A percentile compares a stretch with the other conserved stretches of the same genome.
These are phyloP conservation scores for Pseudoscleropodium purum DNA, from an alignment of 225 moss, liverwort and hornwort species.

Conservation along the genomic window DNA sequence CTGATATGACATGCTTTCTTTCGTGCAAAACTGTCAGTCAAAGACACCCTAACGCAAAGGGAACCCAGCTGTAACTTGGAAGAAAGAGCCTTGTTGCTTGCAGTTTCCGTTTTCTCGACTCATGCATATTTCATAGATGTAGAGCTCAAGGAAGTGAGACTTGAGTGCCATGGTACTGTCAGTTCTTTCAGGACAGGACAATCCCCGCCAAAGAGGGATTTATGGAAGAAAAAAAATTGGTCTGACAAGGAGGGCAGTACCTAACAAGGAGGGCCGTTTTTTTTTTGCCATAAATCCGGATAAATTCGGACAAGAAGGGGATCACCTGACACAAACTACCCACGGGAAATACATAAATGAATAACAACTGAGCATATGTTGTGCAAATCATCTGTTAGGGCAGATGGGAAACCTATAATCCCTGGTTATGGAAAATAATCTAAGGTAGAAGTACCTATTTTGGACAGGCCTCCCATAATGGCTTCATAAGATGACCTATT, in stretches of 20 bases:
- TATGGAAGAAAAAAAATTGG: neutral
- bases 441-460: too few relatives aligned
- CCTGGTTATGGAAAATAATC: neutral
- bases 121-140: neutral
- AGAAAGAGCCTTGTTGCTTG: neutral
- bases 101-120: neutral
- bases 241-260: neutral
- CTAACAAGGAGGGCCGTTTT: too few relatives aligned
- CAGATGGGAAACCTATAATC: neutral
- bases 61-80: neutral
- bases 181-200: neutral
- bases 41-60: neutral
- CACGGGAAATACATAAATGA: accelerated
- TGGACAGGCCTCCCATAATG: too few relatives aligned
- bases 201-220: neutral
- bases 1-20: neutral
- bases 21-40: neutral
- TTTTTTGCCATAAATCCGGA: neutral
- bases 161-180: neutral
- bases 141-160: neutral
- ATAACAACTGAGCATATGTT: neutral
- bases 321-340: accelerated
- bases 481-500: too few relatives aligned
- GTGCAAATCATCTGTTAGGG: neutral
- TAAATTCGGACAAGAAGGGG: neutral